Percentiles rank a stretch among this genome's conserved stretches.
Evolutionary conservation across 768 basidiomycete genomes (phyloP).

Genomic region (Rossbeevera mucosa): DNA sequence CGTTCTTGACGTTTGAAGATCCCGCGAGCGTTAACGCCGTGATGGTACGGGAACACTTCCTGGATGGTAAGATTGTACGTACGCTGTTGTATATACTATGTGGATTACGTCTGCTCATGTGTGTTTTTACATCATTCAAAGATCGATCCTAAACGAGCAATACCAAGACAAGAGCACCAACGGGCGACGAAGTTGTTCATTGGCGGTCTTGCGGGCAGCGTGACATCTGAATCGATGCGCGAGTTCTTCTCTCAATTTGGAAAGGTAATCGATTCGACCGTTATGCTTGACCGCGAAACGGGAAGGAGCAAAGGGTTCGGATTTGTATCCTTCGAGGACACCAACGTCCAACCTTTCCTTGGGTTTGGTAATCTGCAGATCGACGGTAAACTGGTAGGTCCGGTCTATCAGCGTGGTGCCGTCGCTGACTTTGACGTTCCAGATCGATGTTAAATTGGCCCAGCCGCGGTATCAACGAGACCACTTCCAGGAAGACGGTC

Average conservation of each 20-base stretch:
- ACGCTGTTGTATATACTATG: constrained; percentile 23
- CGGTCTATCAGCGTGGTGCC: neutral
- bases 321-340: constrained; percentile 93
- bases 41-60: constrained; percentile 89
- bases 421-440: neutral
- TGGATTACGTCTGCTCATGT: constrained; percentile 18
- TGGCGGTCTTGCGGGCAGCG: constrained; percentile 85
- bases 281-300: constrained; percentile 97
- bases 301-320: constrained; percentile 96
- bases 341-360: constrained; percentile 85
- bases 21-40: constrained; percentile 91
- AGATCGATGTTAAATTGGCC: constrained; percentile 98
- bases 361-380: constrained; percentile 86
- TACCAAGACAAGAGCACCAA: constrained; percentile 93
- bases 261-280: constrained; percentile 93
- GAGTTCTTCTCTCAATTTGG: constrained; percentile 93
- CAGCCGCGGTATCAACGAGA: constrained; percentile 85
- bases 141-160: constrained; percentile 99
- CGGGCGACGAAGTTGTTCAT: constrained; percentile 94
- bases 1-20: constrained; percentile 94
- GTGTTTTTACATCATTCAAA: constrained; percentile 32
- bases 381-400: constrained; percentile 87
- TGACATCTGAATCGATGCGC: constrained; percentile 91
- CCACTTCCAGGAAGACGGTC: constrained; percentile 47
- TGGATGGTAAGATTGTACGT: constrained; percentile 96